These are phyloP conservation scores for Lactarius deliciosus DNA, from an alignment of 768 basidiomycete genomes.

Conservation along the genomic window DNA sequence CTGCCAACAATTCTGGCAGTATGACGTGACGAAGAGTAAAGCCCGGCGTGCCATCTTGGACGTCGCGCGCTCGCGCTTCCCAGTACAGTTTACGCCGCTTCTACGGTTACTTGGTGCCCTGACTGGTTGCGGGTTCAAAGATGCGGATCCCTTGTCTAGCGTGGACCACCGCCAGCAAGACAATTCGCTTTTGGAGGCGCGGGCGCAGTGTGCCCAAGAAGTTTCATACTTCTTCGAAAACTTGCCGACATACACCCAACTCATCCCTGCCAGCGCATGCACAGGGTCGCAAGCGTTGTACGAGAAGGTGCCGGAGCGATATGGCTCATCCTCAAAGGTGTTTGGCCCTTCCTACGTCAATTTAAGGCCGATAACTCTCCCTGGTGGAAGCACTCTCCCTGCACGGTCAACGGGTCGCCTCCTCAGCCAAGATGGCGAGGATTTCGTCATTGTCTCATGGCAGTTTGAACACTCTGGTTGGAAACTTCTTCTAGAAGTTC, in stretches of 20 bases:
- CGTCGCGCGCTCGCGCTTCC: slow-evolving; percentile 79
- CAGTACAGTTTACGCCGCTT: slow-evolving; percentile 70
- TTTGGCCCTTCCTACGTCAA: slow-evolving; percentile 63
- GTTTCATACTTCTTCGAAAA: slow-evolving; percentile 76
- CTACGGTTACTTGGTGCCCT: slow-evolving; percentile 72
- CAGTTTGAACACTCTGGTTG: slow-evolving; percentile 81
- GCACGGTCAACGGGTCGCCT: slow-evolving; percentile 65
- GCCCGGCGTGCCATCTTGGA: slow-evolving; percentile 81
- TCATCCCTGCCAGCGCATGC: slow-evolving; percentile 61
- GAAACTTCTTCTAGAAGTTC: slow-evolving; percentile 78
- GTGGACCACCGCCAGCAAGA: slow-evolving; percentile 47
- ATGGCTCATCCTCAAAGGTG: slow-evolving; percentile 48
- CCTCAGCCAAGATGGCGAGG: slow-evolving; percentile 68
- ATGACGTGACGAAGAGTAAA: slow-evolving; percentile 65
- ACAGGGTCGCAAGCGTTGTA: slow-evolving; percentile 70
- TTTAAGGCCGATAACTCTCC: slow-evolving; percentile 63
- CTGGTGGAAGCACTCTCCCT: slow-evolving; percentile 73
- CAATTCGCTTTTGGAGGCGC: slow-evolving; percentile 45
- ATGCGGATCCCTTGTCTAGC: slow-evolving; percentile 65
- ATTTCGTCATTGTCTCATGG: slow-evolving; percentile 75
- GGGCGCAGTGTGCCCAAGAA: slow-evolving; percentile 59
- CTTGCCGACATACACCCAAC: slow-evolving; percentile 72
- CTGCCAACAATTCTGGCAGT: slow-evolving; percentile 80
- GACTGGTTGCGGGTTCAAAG: slow-evolving; percentile 73
- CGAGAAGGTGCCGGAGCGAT: slow-evolving; percentile 63